Base-by-base conservation (phyloP, 1,139 yeast species). In the Zhuliangozyma blackwelliae region DNA sequence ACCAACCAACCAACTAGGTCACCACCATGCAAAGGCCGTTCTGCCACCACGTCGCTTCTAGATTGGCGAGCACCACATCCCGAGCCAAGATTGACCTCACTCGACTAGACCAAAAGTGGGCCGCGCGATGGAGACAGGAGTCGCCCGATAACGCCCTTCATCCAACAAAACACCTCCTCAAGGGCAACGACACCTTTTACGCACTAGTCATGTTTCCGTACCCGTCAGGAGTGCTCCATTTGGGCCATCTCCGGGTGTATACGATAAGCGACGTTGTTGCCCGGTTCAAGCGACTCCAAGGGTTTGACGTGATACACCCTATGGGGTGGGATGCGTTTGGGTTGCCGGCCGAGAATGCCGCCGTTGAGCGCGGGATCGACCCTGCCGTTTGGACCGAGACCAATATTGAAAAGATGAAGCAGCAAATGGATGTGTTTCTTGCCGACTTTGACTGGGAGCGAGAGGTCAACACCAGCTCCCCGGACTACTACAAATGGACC, bases 321-420 rank as follows among this genome's bases (percentile, higher is more conserved):
- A 90, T 92, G 95, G 98, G 98, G 0, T 92, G 97, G 97, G 98
- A 92, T 66, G 96, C 97, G 0, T 92, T 92, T 68, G 98, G 98
- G 0, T 68, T 92, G 29, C 98, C 98, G 0, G 98, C 98, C 0
- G 98, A 92, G 55, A 92, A 92, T 59, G 98, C 98, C 0, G 98
- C 98, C 0, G 80, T 87, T 25, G 96, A 90, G 55, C 65, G 95
- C 45, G 80, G 81, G 1, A 72, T 86, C 11, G 79, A 79, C 45
- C 97, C 98, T 0, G 76, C 78, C 0, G 71, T 62, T 0, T 92
- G 98, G 98, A 92, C 98, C 0, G 68, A 66, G 32, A 51, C 68
- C 8, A 92, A 92, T 54, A 89, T 92, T 20, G 63, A 59, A 2
- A 83, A 79, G 47, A 92, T 92, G 98, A 87, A 84, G 53, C 68